Evolutionary conservation across 1,284 basidiomycete species (phyloP), one percentile per base, ranked within the genome.

Genomic region (Stygiomarasmius scandens): DNA sequence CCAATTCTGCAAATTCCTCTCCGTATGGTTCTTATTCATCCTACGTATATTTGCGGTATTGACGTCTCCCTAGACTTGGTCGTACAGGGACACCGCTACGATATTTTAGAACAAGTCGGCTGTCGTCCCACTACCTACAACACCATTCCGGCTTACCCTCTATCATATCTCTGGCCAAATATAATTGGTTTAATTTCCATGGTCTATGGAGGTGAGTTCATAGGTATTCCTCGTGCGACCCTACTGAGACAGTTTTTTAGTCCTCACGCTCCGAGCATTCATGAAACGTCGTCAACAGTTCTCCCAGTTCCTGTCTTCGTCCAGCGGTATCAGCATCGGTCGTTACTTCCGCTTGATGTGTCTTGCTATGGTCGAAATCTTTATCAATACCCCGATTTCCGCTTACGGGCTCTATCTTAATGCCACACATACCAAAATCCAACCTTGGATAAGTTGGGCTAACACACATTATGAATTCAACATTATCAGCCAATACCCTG

Each of bases 341-440:
- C 83, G 82, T 9, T 90, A 82, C 66, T 66, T 82, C 56, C 82
- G 85, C 2, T 75, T 86, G 10, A 79, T 86, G 71, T 74, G 74
- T 12, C 72, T 87, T 14, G 78, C 82, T 3, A 62, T 66, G 22
- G 63, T 73, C 9, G 81, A 83, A 38, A 69, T 77, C n/a, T 19
- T 74, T 8, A 68, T 74, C 61, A 76, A 70, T 44, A 63, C 77
- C 11, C 79, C 79, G 0, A 54, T 79, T 41, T 58, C 51, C 14
- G 12, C 54, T 20, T 67, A 49, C 46, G 53, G 49, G n/a, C 55
- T 76, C 22, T 61, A 61, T 29, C 43, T 69, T 48, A 66, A 73
- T 47, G 60, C 68, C 20, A 43, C 34, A 2, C 12, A 44, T 2
- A 29, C 38, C 25, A 34, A 50, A 12, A 51, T 83, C 2, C 32